phyloP scores from a whole-genome alignment of 2,329 filamentous ascomycete species.

The Polytolypa hystricis region DNA sequence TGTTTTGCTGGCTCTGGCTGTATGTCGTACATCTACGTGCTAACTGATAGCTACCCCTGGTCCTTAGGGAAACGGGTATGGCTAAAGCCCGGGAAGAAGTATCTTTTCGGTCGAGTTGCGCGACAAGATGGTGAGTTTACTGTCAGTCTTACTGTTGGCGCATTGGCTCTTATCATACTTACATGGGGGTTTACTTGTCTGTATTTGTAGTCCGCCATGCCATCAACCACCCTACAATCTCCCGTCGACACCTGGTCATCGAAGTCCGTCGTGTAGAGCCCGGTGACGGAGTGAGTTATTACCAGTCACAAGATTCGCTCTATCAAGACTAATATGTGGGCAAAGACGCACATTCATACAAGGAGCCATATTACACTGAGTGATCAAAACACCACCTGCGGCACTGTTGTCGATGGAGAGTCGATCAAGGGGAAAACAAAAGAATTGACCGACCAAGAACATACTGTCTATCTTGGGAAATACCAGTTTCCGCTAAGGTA shows the following conservation, averaged over 20 bases:
- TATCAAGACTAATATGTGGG: too few species aligned
- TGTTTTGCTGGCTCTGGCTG: slow-evolving; percentile 38
- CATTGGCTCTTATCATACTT: slow-evolving; percentile 9
- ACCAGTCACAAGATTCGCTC: not conserved
- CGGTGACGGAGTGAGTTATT: slow-evolving; percentile 52
- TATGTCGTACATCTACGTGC: not conserved
- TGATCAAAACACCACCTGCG: slow-evolving; percentile 74
- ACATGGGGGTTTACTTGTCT: not conserved
- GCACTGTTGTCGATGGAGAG: slow-evolving; percentile 65
- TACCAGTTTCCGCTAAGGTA: slow-evolving; percentile 46
- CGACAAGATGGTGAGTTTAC: slow-evolving; percentile 25
- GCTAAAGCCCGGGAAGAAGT: slow-evolving; percentile 74
- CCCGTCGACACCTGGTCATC: slow-evolving; percentile 76
- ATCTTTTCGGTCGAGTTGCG: slow-evolving; percentile 72
- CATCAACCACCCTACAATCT: slow-evolving; percentile 73
- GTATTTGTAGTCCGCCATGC: slow-evolving; percentile 48
- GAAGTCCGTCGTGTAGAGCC: slow-evolving; percentile 54
- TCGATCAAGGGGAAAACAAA: slow-evolving; percentile 52
- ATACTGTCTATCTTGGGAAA: slow-evolving; percentile 60
- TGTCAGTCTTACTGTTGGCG: not conserved
- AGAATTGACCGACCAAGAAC: slow-evolving; percentile 32
- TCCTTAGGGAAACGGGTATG: slow-evolving; percentile 58
- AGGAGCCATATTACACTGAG: slow-evolving; percentile 62
- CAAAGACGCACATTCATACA: slow-evolving; percentile 49
- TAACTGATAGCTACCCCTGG: slow-evolving; percentile 8